Conservation (phyloP, 2,329 filamentous ascomycete species). For the Calonectria hawksworthii region DNA sequence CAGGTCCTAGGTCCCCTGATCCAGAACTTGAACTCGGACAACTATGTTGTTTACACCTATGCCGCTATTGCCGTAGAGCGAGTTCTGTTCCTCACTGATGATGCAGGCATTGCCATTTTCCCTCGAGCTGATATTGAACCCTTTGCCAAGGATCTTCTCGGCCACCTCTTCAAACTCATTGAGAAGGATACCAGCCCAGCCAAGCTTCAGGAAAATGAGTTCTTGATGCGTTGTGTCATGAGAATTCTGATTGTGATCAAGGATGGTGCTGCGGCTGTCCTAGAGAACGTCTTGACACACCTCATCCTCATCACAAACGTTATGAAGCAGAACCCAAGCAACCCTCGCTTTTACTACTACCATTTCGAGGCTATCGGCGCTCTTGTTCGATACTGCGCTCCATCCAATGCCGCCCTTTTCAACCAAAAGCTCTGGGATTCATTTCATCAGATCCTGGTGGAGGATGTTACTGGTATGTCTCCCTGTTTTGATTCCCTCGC, state of each 20-base stretch:
- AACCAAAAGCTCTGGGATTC: slow-evolving; percentile 87
- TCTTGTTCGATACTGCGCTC: slow-evolving; percentile 79
- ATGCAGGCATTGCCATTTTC: slow-evolving; percentile 83
- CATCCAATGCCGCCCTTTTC: slow-evolving; percentile 77
- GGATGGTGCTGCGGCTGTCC: slow-evolving; percentile 80
- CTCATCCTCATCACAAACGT: slow-evolving; percentile 91
- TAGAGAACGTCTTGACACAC: slow-evolving; percentile 85
- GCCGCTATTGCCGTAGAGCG: slow-evolving; percentile 97
- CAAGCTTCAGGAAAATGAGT: slow-evolving; percentile 99
- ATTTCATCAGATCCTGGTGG: slow-evolving; percentile 83
- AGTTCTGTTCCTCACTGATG: slow-evolving; percentile 86
- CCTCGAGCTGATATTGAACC: slow-evolving; percentile 82
- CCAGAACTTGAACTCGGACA: slow-evolving; percentile 88
- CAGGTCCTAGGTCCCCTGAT: slow-evolving; percentile 90
- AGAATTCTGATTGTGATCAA: slow-evolving; percentile 94
- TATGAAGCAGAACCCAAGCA: slow-evolving; percentile 95
- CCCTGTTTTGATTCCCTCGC: not conserved
- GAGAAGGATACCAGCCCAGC: slow-evolving; percentile 86
- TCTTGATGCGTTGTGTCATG: slow-evolving; percentile 99
- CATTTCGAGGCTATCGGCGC: slow-evolving; percentile 96
- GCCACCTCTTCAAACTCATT: slow-evolving; percentile 92
- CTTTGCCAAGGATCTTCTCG: slow-evolving; percentile 86
- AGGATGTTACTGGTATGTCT: slow-evolving; percentile 81
- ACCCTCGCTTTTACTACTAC: slow-evolving; percentile 98
- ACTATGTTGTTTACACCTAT: slow-evolving; percentile 98